Base-by-base conservation (phyloP, 805 yeast genomes). In the Teunomyces aglyptinius region DNA sequence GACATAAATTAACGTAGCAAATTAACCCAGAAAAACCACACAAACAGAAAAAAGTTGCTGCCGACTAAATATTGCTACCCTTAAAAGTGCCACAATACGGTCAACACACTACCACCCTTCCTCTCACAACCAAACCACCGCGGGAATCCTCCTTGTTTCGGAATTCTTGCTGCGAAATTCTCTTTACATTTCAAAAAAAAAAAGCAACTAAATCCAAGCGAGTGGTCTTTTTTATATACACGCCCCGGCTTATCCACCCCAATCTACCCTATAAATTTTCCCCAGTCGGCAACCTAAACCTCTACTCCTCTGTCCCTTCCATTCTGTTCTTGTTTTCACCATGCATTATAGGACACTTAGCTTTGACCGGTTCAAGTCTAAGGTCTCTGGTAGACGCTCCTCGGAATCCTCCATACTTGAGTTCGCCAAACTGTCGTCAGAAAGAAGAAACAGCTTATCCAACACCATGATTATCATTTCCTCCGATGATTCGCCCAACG, bases 291-390 rank as follows among this genome's bases (percentile, higher is more conserved):
- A 15, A 38, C 28, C 12, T 24, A 22, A 7, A 24, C 3, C 16
- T 24, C 33, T 31, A 13, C 16, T 31, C 18, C 15, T 31, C 16
- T 31, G 18, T 15, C 32, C 6, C 15, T 13, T 6, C 13, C 33
- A 13, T 31, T n/a, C 16, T 31, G 33, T n/a, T n/a, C 10, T 15
- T 27, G 31, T 13, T 18, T 24, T 13, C 18, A 42, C 26, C 32
- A 33, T 42, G 42, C 42, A 39, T 26, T 39, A 39, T 18, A 19
- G 42, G 33, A 45, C 49, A 41, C 39, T 52, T 43, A 43, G 44
- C 27, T 53, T 64, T 24, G 70, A 64, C 40, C 61, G 61, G 48
- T 50, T 65, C 43, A 64, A 62, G 47, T 52, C 44, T 48, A 63
- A 55, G 45, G 68, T 64, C 31, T 47, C 53, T 38, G 58, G 60